phyloP scores from a whole-genome alignment of 352 stramenopile genomes.

The Phytopythium litorale region DNA sequence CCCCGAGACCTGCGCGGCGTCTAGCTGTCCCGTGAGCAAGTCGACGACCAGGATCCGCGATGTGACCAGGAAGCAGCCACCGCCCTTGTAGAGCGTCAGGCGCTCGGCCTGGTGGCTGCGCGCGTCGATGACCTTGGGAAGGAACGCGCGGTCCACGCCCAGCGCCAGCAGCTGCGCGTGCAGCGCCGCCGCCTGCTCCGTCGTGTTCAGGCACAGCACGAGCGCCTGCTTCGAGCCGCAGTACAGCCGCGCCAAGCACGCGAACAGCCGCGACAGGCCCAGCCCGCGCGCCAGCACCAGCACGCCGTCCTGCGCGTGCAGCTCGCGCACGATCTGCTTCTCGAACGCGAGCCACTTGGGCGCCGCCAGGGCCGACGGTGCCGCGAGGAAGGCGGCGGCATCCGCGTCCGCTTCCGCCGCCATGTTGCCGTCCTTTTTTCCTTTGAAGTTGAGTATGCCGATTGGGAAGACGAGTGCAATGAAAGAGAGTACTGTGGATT shows the following conservation, averaged over 20 bases:
- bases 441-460: background rate
- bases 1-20: slow-evolving; percentile 86
- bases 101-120: slow-evolving; percentile 76
- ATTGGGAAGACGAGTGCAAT: background rate
- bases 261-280: slow-evolving; percentile 81
- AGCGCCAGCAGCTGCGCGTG: slow-evolving; percentile 82
- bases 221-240: slow-evolving; percentile 60
- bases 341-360: slow-evolving; percentile 75
- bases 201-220: slow-evolving; percentile 93
- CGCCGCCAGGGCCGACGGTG: slow-evolving; percentile 13
- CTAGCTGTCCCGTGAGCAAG: slow-evolving; percentile 87
- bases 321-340: slow-evolving; percentile 59
- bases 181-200: slow-evolving; percentile 78
- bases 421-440: background rate
- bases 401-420: background rate
- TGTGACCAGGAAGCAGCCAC: slow-evolving; percentile 94
- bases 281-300: slow-evolving; percentile 92
- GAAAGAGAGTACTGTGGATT: too few species aligned
- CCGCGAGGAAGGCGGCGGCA: background rate
- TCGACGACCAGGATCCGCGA: slow-evolving; percentile 97
- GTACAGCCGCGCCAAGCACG: slow-evolving; percentile 91
- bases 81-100: slow-evolving; percentile 88
- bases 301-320: slow-evolving; percentile 86
- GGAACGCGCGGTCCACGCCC: slow-evolving; percentile 76
- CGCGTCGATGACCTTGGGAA: slow-evolving; percentile 85